These are phyloP conservation scores for Pyrenula aspistea DNA, from an alignment of 495 filamentous ascomycete genomes.

Conservation along the genomic window DNA sequence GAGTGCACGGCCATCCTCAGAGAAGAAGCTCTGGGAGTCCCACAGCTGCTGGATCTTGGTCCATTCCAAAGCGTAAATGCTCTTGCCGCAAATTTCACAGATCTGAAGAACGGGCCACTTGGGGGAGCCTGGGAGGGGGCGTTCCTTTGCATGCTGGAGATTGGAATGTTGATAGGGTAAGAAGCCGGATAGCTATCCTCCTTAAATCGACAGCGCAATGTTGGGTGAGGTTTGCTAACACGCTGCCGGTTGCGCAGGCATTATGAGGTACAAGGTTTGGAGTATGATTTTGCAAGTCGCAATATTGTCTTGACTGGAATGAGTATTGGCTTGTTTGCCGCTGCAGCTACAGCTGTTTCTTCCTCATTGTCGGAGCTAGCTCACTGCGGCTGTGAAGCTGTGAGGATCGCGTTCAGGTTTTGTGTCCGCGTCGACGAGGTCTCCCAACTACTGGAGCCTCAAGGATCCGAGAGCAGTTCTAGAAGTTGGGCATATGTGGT, in stretches of 20 bases:
- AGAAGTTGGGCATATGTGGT: constrained; percentile 32
- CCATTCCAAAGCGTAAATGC: constrained; percentile 24
- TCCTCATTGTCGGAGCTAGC: constrained; percentile 15
- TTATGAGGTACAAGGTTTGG: constrained; percentile 13
- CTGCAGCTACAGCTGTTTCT: constrained; percentile 24
- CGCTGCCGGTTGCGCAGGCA: constrained; percentile 1
- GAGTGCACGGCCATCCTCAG: constrained; percentile 19
- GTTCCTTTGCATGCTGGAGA: constrained; percentile 21
- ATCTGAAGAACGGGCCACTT: constrained; percentile 19
- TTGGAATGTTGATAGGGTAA: constrained; percentile 28
- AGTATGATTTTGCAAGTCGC: constrained; percentile 5
- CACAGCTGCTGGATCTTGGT: constrained; percentile 17
- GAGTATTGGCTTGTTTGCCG: constrained; percentile 25
- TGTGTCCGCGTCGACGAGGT: constrained; percentile 22
- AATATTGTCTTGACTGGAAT: constrained; percentile 21
- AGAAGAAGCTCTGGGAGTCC: constrained; percentile 21
- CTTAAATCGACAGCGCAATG: constrained; percentile 6
- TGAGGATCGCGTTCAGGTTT: constrained; percentile 25
- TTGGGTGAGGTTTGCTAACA: constrained; percentile 6
- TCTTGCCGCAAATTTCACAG: constrained; percentile 16
- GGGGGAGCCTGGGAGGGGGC: constrained; percentile 24
- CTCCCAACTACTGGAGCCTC: constrained; percentile 20
- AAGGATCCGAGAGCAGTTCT: constrained; percentile 6
- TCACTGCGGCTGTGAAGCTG: constrained; percentile 15
- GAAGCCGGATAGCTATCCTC: constrained; percentile 5